Conservation (phyloP, 257 asterid genomes). For the Capsicum rhomboideum region DNA sequence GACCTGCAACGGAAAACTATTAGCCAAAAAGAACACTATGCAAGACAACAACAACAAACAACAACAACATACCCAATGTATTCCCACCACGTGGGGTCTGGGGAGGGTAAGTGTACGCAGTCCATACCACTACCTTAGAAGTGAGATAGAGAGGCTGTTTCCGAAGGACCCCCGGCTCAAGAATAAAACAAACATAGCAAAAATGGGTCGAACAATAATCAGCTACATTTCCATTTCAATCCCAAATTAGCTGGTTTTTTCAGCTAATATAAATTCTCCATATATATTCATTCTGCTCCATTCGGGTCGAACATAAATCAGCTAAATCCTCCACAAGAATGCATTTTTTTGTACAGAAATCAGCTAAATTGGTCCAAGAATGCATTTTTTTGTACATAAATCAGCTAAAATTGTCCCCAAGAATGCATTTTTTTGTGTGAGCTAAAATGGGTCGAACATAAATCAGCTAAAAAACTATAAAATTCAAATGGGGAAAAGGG, state of each 20-base stretch:
- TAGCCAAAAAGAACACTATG: neutral
- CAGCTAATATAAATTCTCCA: too few relatives aligned
- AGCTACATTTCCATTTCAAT: neutral
- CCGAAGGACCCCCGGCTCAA: too few relatives aligned
- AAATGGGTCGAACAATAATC: neutral
- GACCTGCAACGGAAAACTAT: constrained; percentile 31
- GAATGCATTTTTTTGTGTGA: too few relatives aligned
- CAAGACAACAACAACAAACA: too few relatives aligned
- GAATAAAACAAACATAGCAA: neutral
- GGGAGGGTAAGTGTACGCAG: too few relatives aligned
- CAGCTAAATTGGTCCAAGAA: neutral
- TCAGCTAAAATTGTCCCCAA: too few relatives aligned
- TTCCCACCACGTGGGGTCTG: too few relatives aligned
- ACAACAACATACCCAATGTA: too few relatives aligned
- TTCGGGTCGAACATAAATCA: too few relatives aligned
- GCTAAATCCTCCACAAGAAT: neutral
- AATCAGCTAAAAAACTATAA: neutral
- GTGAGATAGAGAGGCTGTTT: too few relatives aligned
- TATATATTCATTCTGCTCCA: neutral
- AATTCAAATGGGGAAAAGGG: neutral
- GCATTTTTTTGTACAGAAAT: neutral
- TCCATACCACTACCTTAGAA: too few relatives aligned
- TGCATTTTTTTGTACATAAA: neutral
- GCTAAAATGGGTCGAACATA: too few relatives aligned
- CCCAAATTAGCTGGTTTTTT: neutral